phyloP scores from a whole-genome alignment of 2,329 filamentous ascomycete genomes.

The Elsinoe perseae region DNA sequence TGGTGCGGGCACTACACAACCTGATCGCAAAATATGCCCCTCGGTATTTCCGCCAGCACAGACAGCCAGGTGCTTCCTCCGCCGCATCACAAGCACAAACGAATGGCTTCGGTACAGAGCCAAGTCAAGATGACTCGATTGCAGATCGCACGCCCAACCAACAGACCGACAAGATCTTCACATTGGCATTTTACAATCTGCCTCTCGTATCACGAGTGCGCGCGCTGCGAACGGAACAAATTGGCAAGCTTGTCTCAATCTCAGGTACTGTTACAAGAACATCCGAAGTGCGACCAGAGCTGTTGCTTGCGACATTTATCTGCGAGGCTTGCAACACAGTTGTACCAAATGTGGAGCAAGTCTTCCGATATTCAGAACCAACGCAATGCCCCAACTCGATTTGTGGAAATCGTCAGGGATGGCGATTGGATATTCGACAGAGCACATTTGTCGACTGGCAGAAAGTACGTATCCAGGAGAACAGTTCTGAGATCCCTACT shows the following conservation, averaged over 20 bases:
- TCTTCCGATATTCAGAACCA: slow-evolving; percentile 93
- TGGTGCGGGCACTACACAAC: slow-evolving; percentile 81
- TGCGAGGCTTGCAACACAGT: slow-evolving; percentile 82
- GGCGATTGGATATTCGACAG: slow-evolving; percentile 92
- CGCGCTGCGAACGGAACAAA: slow-evolving; percentile 77
- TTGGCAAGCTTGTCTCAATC: slow-evolving; percentile 88
- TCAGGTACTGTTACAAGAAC: slow-evolving; percentile 95
- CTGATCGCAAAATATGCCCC: slow-evolving; percentile 92
- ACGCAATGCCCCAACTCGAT: slow-evolving; percentile 85
- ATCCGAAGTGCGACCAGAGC: slow-evolving; percentile 89
- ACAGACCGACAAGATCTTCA: slow-evolving; percentile 94
- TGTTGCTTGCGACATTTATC: slow-evolving; percentile 84
- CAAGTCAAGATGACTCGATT: slow-evolving; percentile 50
- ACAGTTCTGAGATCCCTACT: slow-evolving; percentile 95
- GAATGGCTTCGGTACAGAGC: slow-evolving; percentile 38
- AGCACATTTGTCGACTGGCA: slow-evolving; percentile 99
- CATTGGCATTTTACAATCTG: slow-evolving; percentile 87
- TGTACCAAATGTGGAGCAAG: slow-evolving; percentile 89
- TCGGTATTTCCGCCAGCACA: slow-evolving; percentile 85
- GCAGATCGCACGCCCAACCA: slow-evolving; percentile 77
- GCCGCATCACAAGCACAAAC: slow-evolving; percentile 61
- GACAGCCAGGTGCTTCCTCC: slow-evolving; percentile 68
- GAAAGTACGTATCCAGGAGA: slow-evolving; percentile 96
- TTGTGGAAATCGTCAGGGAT: slow-evolving; percentile 84
- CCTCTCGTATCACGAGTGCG: slow-evolving; percentile 80